These are phyloP conservation scores for Endotrypanum monterogeii DNA, from an alignment of 208 protist species.

Conservation along the genomic window DNA sequence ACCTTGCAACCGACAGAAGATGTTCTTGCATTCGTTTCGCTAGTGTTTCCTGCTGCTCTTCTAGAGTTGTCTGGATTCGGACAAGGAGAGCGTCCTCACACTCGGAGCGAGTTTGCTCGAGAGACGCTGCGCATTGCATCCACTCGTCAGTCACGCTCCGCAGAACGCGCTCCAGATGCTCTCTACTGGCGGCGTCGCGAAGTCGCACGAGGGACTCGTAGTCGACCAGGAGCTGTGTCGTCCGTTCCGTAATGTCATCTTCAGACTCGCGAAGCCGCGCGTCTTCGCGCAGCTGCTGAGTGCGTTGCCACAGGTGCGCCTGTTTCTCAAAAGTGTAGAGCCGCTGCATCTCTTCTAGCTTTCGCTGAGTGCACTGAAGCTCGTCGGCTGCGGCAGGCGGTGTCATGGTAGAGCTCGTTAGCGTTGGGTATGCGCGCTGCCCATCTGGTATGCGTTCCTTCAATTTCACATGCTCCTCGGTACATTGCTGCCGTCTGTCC, in stretches of 20 bases:
- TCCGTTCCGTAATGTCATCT: slow-evolving; percentile 15
- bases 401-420: neutral
- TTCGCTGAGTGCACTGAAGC: slow-evolving; percentile 17
- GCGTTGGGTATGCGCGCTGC: neutral
- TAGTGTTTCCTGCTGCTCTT: slow-evolving; percentile 10
- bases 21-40: slow-evolving; percentile 6
- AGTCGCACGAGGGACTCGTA: slow-evolving; percentile 24
- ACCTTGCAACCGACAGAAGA: neutral
- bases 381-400: slow-evolving; percentile 4
- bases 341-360: slow-evolving; percentile 29
- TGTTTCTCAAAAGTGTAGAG: slow-evolving; percentile 28
- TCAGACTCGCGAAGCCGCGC: slow-evolving; percentile 14
- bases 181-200: slow-evolving; percentile 17
- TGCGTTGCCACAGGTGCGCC: slow-evolving; percentile 29
- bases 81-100: slow-evolving; percentile 10
- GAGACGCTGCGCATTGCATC: slow-evolving; percentile 12
- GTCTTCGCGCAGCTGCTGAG: slow-evolving; percentile 27
- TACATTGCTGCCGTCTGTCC: neutral
- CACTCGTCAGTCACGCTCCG: slow-evolving; percentile 24
- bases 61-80: slow-evolving; percentile 2
- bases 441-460: neutral
- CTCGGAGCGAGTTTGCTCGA: slow-evolving; percentile 20
- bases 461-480: neutral
- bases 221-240: slow-evolving; percentile 23
- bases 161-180: slow-evolving; percentile 17